Base-by-base conservation (phyloP, 768 basidiomycete genomes). In the Auriculariales sp. region DNA sequence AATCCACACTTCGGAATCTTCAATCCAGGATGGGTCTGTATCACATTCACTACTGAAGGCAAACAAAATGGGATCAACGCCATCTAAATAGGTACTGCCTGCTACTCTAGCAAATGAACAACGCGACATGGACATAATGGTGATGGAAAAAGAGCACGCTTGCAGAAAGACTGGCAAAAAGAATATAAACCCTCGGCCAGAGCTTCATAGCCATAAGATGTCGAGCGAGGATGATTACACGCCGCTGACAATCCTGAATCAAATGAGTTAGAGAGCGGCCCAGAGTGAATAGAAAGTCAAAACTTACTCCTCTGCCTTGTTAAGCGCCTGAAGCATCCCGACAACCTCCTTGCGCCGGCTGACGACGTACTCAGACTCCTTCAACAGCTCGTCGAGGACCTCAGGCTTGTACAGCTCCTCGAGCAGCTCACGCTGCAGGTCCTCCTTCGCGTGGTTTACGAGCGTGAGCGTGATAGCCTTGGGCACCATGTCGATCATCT, bases 401-500 rank as follows among this genome's bases (percentile, higher is more conserved):
- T 98, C 94, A 12, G 92, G 83, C 65, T 95, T 94, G 73, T 99
- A 99, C 24, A 99, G 74, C 69, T 97, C 88, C 62, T 95, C 89
- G 48, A 99, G 67, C 33, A 99, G 74, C 65, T 95, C 93, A 53
- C 82, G 76, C 69, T 99, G 95, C 52, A 99, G 70, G 63, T 88
- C 80, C 67, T 98, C 95, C 66, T 95, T 97, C 52, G 93, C 82
- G 65, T 81, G 81, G 61, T 80, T 84, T 46, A 99, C 94, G 30
- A 98, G 78, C 14, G 89, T 97, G 55, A 87, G 69, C 9, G 85
- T 79, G 62, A 95, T 90, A 15, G 89, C 89, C 66, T 99, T 99
- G 6, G 94, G 94, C 24, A 98, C 88, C 91, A 95, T 95, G 66
- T 98, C 94, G 59, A 98, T 98, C 87, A 98, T 91, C 67, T 97